A percentile compares a stretch with the other conserved stretches of the same genome.
These are phyloP conservation scores for Zasmidium citrigriseum DNA, from an alignment of 2,329 filamentous ascomycete species.

Conservation along the genomic window DNA sequence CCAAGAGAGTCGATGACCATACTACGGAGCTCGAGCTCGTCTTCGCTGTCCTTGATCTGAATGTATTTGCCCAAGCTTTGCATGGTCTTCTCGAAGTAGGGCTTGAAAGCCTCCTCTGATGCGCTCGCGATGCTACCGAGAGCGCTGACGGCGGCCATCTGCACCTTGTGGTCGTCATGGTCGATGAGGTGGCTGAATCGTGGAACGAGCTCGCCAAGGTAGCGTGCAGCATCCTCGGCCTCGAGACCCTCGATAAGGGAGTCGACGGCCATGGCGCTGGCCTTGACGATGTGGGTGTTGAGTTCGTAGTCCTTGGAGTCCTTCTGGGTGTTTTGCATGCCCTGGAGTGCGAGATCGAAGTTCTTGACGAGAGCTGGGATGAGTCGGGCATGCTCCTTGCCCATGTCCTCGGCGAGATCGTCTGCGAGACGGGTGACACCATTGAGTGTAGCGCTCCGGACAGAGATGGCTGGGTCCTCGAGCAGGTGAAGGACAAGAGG, in stretches of 20 bases:
- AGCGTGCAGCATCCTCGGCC: constrained; percentile 75
- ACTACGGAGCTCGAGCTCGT: constrained; percentile 85
- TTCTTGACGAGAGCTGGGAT: constrained; percentile 86
- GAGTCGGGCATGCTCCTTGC: constrained; percentile 79
- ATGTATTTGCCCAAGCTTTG: constrained; percentile 82
- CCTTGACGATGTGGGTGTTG: constrained; percentile 82
- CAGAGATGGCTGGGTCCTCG: constrained; percentile 77
- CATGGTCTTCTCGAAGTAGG: constrained; percentile 93
- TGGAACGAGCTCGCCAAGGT: constrained; percentile 79
- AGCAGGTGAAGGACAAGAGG: constrained; percentile 82
- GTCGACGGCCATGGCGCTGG: constrained; percentile 86
- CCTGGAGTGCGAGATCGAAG: constrained; percentile 74
- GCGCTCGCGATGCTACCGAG: constrained; percentile 88
- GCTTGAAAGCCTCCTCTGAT: constrained; percentile 77
- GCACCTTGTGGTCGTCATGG: constrained; percentile 85
- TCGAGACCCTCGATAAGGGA: constrained; percentile 86
- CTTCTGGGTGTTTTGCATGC: constrained; percentile 55
- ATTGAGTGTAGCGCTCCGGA: constrained; percentile 84
- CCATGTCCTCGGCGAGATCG: constrained; percentile 87
- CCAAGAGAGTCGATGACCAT: constrained; percentile 91
- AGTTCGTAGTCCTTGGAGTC: constrained; percentile 62
- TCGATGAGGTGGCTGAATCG: constrained; percentile 81
- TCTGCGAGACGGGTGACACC: constrained; percentile 88
- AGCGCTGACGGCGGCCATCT: constrained; percentile 84
- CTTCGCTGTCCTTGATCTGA: constrained; percentile 81